Evolutionary conservation across 148 eudicot genomes (phyloP), one percentile per base, ranked within the genome.

Genomic region (Chenopodium formosanum): DNA sequence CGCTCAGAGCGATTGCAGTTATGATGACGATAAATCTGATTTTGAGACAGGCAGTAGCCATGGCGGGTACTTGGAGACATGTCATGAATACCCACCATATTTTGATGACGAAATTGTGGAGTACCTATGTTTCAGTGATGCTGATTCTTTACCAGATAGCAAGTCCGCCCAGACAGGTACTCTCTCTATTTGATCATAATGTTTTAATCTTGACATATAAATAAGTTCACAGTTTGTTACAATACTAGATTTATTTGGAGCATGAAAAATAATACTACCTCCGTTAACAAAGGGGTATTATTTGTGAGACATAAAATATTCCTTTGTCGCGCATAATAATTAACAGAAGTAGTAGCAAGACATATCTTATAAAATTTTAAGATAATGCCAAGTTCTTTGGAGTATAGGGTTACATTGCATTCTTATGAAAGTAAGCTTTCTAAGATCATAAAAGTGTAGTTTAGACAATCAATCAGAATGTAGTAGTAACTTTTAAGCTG

Each of bases 51-150:
- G 77, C 31, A 71, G 71, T 14, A 66, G 47, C 46, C 75, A 17
- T 76, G 80, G 25, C 70, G 52, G 68, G 34, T 80, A 50, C 77
- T 78, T 82, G 2, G 78, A 88, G 70, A 93, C 86, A 65, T 56
- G 84, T 20, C 73, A 88, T 70, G 94, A 87, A 63, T 65, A 85
- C 27, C 78, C 52, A 34, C 82, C 82, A 72, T 82, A 75, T 58
- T 76, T 74, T 81, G 85, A 87, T 60, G 90, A 87, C 47, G 91
- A 84, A 83, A 83, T 88, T 77, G 80, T 79, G 66, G 87, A 85
- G 32, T 87, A 66, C 50, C 78, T 82, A 34, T 79, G 75, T 60
- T 83, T 71, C 70, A 80, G 88, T 74, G 86, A 86, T 78, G 80
- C 79, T 32, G 88, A 74, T 40, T 76, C 87, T 58, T 75, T 73